Percentiles rank a stretch among this genome's conserved stretches.
Conservation (phyloP, 2,329 filamentous ascomycete species). For the Penicillium italicum region DNA sequence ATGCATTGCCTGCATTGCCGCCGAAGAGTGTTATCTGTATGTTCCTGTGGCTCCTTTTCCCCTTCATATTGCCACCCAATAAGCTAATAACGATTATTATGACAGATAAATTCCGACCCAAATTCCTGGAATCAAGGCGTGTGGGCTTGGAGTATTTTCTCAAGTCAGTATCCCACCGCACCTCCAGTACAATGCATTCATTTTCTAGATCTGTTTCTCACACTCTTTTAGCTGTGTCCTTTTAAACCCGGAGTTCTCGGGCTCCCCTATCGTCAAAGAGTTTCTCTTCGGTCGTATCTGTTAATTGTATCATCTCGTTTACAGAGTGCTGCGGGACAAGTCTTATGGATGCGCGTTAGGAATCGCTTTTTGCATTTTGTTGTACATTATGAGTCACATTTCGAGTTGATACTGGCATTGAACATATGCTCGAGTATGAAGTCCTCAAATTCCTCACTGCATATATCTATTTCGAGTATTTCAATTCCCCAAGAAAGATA, state of each 20-base stretch:
- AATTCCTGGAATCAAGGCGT: slow-evolving; percentile 80
- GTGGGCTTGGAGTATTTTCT: slow-evolving; percentile 86
- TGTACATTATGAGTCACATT: background rate
- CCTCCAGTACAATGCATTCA: background rate
- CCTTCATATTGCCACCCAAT: background rate
- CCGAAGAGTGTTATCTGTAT: slow-evolving; percentile 87
- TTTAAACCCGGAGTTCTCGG: slow-evolving; percentile 88
- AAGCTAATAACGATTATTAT: slow-evolving; percentile 6
- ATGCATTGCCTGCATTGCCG: slow-evolving; percentile 82
- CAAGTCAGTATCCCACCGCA: slow-evolving; percentile 59
- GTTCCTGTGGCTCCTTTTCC: slow-evolving; percentile 18
- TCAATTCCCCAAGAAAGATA: background rate
- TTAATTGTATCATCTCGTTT: slow-evolving; percentile 8
- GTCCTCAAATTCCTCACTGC: background rate
- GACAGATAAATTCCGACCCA: slow-evolving; percentile 65
- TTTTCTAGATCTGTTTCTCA: slow-evolving; percentile 1
- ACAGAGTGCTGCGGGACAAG: background rate
- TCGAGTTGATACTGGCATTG: background rate
- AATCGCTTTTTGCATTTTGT: background rate
- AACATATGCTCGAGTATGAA: background rate
- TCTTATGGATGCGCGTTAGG: background rate
- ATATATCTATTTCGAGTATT: background rate
- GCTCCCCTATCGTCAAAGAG: slow-evolving; percentile 84
- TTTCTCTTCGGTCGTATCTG: slow-evolving; percentile 64
- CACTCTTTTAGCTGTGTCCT: slow-evolving; percentile 69